A percentile compares a stretch with the other conserved stretches of the same genome.
These are phyloP conservation scores for Leccinum pallidistipes DNA, from an alignment of 1,284 basidiomycete species.

Conservation along the genomic window DNA sequence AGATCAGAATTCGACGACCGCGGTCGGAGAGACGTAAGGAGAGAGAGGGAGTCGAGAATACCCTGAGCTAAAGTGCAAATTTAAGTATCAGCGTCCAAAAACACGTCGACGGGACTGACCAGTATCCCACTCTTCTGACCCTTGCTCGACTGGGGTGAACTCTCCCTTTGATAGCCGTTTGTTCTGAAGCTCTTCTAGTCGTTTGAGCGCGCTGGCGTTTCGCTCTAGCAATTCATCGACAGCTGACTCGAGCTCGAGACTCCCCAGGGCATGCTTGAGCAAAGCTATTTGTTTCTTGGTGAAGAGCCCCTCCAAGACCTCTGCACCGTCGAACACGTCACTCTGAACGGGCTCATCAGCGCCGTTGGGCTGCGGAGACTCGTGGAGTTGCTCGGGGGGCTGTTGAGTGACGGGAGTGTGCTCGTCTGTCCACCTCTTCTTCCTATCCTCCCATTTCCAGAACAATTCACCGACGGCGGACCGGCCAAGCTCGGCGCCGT, in stretches of 20 bases:
- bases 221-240: constrained; percentile 65
- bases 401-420: constrained; percentile 12
- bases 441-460: constrained; percentile 43
- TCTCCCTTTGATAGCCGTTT: constrained; percentile 50
- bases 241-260: constrained; percentile 61
- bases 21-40: constrained; percentile 71
- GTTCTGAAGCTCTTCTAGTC: constrained; percentile 64
- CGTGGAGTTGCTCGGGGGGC: background rate
- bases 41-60: constrained; percentile 63
- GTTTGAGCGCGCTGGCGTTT: constrained; percentile 60
- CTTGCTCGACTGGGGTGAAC: constrained; percentile 53
- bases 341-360: constrained; percentile 8
- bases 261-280: constrained; percentile 57
- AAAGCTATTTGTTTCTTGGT: constrained; percentile 51
- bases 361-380: constrained; percentile 13
- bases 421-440: constrained; percentile 28
- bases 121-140: constrained; percentile 76
- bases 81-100: constrained; percentile 2
- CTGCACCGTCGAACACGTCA: constrained; percentile 23
- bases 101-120: constrained; percentile 45
- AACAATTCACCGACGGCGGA: constrained; percentile 57
- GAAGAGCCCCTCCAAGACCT: constrained; percentile 52
- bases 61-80: constrained; percentile 54
- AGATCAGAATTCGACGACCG: constrained; percentile 44
- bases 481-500: constrained; percentile 64